phyloP scores from a whole-genome alignment of 768 basidiomycete genomes.

The Termitomyces sp. region DNA sequence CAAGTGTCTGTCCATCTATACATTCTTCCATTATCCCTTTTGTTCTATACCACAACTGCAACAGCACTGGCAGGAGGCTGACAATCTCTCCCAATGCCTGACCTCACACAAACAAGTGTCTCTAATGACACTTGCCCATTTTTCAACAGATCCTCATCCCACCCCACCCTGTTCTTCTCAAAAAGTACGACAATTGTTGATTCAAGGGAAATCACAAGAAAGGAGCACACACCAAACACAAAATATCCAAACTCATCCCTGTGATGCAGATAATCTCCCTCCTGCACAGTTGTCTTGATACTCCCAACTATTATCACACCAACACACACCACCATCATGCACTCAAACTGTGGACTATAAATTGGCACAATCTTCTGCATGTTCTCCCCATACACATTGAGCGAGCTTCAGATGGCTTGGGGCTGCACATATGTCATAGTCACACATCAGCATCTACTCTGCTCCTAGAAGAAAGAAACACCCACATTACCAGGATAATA shows the following conservation, averaged over 20 bases:
- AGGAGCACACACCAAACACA: conserved; percentile 73
- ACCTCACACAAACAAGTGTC: conserved; percentile 84
- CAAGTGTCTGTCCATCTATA: neutral
- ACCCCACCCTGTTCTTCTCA: conserved; percentile 78
- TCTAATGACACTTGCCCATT: conserved; percentile 88
- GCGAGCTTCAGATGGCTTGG: conserved; percentile 85
- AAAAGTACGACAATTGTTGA: conserved; percentile 91
- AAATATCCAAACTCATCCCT: conserved; percentile 95
- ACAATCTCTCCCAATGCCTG: conserved; percentile 62
- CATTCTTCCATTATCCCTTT: neutral
- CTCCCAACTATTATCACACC: conserved; percentile 97
- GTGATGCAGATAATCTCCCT: conserved; percentile 74
- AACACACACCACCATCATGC: conserved; percentile 88
- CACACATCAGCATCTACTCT: neutral
- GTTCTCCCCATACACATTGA: conserved; percentile 96
- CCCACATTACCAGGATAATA: conserved; percentile 94
- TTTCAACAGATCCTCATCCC: conserved; percentile 87
- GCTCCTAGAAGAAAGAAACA: conserved; percentile 6
- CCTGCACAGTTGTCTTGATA: conserved; percentile 82
- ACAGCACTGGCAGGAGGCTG: neutral
- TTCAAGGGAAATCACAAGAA: neutral
- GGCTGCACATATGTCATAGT: conserved; percentile 43
- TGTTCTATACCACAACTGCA: too few species aligned
- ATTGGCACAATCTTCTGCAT: conserved; percentile 90
- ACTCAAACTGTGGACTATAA: conserved; percentile 84